Conservation (phyloP, 2,329 filamentous ascomycete species). For the Ilyonectria destructans region DNA sequence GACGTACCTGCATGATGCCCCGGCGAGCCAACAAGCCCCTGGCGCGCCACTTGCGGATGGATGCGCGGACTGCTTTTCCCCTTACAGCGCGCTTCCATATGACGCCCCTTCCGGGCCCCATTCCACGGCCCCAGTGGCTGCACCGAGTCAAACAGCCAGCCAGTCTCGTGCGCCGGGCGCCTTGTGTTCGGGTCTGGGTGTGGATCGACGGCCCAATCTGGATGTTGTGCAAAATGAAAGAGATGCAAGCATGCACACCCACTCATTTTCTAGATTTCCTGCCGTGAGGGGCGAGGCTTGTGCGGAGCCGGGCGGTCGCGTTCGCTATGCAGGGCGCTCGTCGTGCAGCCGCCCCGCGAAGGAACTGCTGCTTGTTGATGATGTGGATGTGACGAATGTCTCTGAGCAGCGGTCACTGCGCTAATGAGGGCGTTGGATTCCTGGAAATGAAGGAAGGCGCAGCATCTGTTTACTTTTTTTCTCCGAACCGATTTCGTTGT, state of each 20-base stretch:
- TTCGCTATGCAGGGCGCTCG: constrained; percentile 24
- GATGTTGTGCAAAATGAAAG: constrained; percentile 24
- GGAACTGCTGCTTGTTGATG: constrained; percentile 2
- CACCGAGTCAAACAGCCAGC: constrained; percentile 4
- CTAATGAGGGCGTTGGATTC: constrained; percentile 6
- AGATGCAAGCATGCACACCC: constrained; percentile 18
- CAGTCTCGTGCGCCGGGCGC: constrained; percentile 12
- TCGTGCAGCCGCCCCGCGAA: constrained; percentile 8
- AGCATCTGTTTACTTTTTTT: background rate
- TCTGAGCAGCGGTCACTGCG: background rate
- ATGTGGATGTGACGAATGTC: constrained; percentile 7
- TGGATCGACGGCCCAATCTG: background rate
- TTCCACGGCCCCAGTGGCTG: constrained; percentile 11
- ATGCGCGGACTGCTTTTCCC: constrained; percentile 21
- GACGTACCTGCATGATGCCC: constrained; percentile 47
- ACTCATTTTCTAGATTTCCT: constrained; percentile 4
- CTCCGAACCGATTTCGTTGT: background rate
- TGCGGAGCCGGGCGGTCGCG: constrained; percentile 13
- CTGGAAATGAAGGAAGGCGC: constrained; percentile 3
- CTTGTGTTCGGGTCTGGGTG: constrained; percentile 10
- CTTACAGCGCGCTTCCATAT: constrained; percentile 10
- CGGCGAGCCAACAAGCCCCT: constrained; percentile 7
- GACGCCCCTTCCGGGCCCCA: constrained; percentile 11
- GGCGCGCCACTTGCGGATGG: constrained; percentile 5
- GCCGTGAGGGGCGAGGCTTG: constrained; percentile 22